Conservation (phyloP, 108 stramenopile genomes). For the Fragilaria crotonensis region DNA sequence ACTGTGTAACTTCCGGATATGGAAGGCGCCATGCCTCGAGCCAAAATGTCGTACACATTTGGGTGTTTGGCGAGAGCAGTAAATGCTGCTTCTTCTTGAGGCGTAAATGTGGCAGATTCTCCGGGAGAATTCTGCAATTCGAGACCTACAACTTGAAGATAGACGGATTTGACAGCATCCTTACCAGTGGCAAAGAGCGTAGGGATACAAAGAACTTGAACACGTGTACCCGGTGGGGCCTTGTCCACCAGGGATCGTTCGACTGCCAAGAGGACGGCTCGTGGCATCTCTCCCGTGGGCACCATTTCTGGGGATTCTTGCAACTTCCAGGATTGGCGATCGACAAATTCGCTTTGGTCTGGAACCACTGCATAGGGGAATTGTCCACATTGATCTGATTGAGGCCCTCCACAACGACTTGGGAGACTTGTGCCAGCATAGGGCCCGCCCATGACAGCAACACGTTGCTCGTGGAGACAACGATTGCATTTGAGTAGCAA, state of each 20-base stretch:
- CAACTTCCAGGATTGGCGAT: slow-evolving; percentile 95
- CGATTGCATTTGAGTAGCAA: slow-evolving; percentile 79
- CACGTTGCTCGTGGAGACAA: slow-evolving; percentile 61
- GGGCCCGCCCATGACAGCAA: slow-evolving; percentile 47
- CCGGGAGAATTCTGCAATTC: slow-evolving; percentile 75
- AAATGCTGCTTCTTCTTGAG: slow-evolving; percentile 95
- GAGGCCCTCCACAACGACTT: slow-evolving; percentile 33
- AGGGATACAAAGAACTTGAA: slow-evolving; percentile 86
- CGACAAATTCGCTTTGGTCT: slow-evolving; percentile 87
- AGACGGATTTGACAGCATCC: slow-evolving; percentile 50
- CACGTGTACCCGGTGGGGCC: slow-evolving; percentile 93
- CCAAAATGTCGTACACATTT: slow-evolving; percentile 88
- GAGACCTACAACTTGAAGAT: slow-evolving; percentile 90
- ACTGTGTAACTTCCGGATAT: slow-evolving; percentile 95
- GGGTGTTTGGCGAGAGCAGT: slow-evolving; percentile 56
- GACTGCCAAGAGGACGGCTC: slow-evolving; percentile 85
- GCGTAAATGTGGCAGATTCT: slow-evolving; percentile 78
- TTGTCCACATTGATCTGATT: slow-evolving; percentile 73
- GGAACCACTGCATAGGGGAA: slow-evolving; percentile 84
- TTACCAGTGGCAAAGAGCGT: slow-evolving; percentile 54
- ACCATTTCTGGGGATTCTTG: slow-evolving; percentile 94
- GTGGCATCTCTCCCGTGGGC: slow-evolving; percentile 96
- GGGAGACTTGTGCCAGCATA: slow-evolving; percentile 56
- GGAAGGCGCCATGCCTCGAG: slow-evolving; percentile 83
- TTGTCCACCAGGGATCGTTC: slow-evolving; percentile 87